phyloP scores from a whole-genome alignment of 2,329 filamentous ascomycete genomes.

The Orbilia ellipsospora region DNA sequence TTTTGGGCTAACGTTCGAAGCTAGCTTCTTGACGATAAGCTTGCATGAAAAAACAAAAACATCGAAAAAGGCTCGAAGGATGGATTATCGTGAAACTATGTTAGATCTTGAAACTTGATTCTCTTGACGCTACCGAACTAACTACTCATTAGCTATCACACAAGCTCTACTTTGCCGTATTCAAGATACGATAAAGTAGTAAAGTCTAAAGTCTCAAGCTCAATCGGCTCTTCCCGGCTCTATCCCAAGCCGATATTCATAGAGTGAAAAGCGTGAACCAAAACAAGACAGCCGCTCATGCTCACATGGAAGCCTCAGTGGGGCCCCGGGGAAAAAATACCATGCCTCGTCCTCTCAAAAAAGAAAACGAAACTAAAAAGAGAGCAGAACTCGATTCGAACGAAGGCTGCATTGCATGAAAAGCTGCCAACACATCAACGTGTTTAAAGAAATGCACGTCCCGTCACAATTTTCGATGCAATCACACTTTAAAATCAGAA shows the following conservation, averaged over 20 bases:
- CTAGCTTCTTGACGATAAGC: slow-evolving; percentile 31
- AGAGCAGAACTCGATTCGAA: not conserved
- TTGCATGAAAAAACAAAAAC: slow-evolving; percentile 25
- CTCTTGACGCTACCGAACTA: no score
- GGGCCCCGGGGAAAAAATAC: slow-evolving; percentile 4
- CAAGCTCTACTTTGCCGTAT: no score
- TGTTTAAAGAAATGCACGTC: slow-evolving; percentile 38
- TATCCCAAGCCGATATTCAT: no score
- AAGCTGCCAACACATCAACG: slow-evolving; percentile 46
- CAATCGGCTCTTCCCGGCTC: no score
- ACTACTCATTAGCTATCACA: no score
- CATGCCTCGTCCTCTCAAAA: not conserved
- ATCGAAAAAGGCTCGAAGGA: slow-evolving; percentile 1
- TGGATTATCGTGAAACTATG: not conserved
- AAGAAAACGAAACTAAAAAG: slow-evolving; percentile 4
- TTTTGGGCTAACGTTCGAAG: not conserved
- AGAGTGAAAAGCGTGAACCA: not conserved
- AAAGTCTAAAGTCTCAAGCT: no score
- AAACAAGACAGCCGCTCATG: slow-evolving; percentile 1
- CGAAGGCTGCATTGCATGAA: slow-evolving; percentile 16
- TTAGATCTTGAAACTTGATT: no score
- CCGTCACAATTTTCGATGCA: slow-evolving; percentile 8
- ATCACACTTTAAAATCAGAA: slow-evolving; percentile 30
- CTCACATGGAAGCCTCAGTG: slow-evolving; percentile 48
- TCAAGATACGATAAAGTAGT: no score